phyloP scores from a whole-genome alignment of 768 basidiomycete genomes.

The Russula emetica region DNA sequence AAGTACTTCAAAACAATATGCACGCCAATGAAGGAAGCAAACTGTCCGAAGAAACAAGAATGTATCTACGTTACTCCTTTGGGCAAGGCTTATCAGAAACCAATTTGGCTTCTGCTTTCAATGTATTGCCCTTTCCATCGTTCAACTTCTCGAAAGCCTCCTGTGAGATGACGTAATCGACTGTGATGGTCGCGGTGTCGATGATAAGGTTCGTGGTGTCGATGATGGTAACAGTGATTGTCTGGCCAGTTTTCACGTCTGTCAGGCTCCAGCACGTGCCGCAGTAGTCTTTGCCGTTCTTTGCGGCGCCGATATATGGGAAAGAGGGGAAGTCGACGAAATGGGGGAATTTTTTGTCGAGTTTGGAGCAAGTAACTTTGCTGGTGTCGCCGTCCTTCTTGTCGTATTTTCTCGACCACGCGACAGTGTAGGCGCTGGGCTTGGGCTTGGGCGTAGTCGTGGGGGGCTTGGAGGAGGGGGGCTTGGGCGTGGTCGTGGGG shows the following conservation, averaged over 20 bases:
- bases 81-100: too few relatives aligned
- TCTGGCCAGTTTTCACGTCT: slow-evolving; percentile 39
- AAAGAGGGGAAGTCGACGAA: slow-evolving; percentile 52
- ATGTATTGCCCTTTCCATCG: not conserved
- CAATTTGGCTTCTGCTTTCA: too few relatives aligned
- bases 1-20: too few relatives aligned
- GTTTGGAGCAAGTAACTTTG: slow-evolving; percentile 46
- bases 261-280: slow-evolving; percentile 59
- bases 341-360: slow-evolving; percentile 48
- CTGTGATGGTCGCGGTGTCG: too few relatives aligned
- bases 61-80: too few relatives aligned
- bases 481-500: too few relatives aligned
- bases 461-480: too few relatives aligned
- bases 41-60: too few relatives aligned
- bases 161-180: slow-evolving; percentile 39
- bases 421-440: too few relatives aligned
- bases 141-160: slow-evolving; percentile 34
- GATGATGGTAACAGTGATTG: slow-evolving; percentile 48
- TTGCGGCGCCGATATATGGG: slow-evolving; percentile 55
- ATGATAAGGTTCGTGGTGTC: slow-evolving; percentile 45
- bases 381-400: slow-evolving; percentile 37
- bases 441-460: too few relatives aligned
- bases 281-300: slow-evolving; percentile 45
- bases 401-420: slow-evolving; percentile 41
- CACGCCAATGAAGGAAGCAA: too few relatives aligned